phyloP scores from a whole-genome alignment of 352 stramenopile species.

The Pythium chondricola region DNA sequence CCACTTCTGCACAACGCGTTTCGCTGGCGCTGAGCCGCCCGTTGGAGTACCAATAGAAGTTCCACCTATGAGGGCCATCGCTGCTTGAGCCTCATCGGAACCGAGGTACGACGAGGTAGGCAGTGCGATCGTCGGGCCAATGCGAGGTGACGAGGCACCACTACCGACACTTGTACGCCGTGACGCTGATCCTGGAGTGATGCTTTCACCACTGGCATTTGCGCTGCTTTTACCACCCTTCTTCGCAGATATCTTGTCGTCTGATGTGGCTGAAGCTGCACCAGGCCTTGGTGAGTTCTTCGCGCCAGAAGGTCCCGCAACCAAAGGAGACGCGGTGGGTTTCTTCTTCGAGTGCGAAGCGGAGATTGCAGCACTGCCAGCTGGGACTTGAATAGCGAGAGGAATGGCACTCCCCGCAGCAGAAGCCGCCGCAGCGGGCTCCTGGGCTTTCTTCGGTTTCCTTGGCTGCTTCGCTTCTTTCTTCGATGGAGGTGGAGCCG shows the following conservation, averaged over 20 bases:
- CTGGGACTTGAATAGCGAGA: slow-evolving; percentile 7
- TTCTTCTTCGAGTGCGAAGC: slow-evolving; percentile 19
- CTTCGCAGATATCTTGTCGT: too few relatives aligned
- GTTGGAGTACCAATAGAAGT: slow-evolving; percentile 15
- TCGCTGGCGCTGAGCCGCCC: slow-evolving; percentile 27
- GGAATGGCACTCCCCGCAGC: background rate
- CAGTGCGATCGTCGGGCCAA: slow-evolving; percentile 18
- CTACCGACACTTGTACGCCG: slow-evolving; percentile 6
- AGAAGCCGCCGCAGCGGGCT: slow-evolving; percentile 15
- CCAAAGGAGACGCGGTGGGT: slow-evolving; percentile 5
- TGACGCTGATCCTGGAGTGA: background rate
- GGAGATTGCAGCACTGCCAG: slow-evolving; percentile 2
- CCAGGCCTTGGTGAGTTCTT: slow-evolving; percentile 16
- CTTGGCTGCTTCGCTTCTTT: background rate
- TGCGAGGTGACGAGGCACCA: slow-evolving; percentile 15
- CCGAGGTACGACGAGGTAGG: slow-evolving; percentile 8
- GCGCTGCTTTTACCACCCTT: too few relatives aligned
- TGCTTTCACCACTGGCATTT: background rate
- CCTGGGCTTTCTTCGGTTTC: slow-evolving; percentile 53
- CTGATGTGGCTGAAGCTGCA: too few relatives aligned
- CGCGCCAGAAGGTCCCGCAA: too few relatives aligned
- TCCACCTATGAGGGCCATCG: slow-evolving; percentile 13
- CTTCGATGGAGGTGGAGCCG: background rate
- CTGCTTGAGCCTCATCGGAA: slow-evolving; percentile 18
- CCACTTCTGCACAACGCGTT: slow-evolving; percentile 88